Evolutionary conservation across 1,139 yeast species (phyloP).

Genomic region (Nakaseomyces sp.): DNA sequence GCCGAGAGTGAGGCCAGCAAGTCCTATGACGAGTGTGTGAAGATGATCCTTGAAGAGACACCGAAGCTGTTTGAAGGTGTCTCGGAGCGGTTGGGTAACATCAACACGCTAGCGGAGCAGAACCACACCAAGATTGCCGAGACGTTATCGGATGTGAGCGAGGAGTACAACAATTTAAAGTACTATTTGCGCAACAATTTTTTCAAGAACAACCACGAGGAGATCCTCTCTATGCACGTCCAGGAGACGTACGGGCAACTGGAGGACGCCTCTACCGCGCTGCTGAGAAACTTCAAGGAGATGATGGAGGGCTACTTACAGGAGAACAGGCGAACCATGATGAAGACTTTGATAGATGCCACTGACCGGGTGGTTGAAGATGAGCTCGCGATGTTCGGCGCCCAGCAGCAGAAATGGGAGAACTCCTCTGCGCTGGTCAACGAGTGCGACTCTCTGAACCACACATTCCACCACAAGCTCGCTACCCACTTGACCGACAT

Average conservation of each 20-base stretch:
- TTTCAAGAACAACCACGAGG: constrained; percentile 30
- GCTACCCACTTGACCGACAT: constrained; percentile 7
- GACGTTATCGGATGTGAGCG: constrained; percentile 26
- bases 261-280: constrained; percentile 26
- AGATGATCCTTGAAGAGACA: constrained; percentile 18
- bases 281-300: constrained; percentile 21
- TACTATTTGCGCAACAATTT: constrained; percentile 29
- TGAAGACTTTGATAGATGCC: constrained; percentile 26
- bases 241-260: constrained; percentile 25
- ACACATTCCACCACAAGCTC: constrained; percentile 16
- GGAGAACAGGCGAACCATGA: constrained; percentile 27
- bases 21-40: constrained; percentile 21
- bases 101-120: constrained; percentile 11
- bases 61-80: constrained; percentile 21
- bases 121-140: constrained; percentile 20
- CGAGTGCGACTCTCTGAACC: constrained; percentile 30
- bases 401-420: constrained; percentile 31
- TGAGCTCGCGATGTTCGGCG: constrained; percentile 29
- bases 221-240: constrained; percentile 25
- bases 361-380: constrained; percentile 29
- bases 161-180: constrained; percentile 32
- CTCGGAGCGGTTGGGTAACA: constrained; percentile 12
- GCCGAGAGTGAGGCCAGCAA: constrained; percentile 18
- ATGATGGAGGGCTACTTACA: constrained; percentile 27
- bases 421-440: constrained; percentile 31